A percentile compares a stretch with the other conserved stretches of the same genome.
Evolutionary conservation across 192 early-diverging fungal species (phyloP).

Genomic region (Rhizoclosmatium globosum): DNA sequence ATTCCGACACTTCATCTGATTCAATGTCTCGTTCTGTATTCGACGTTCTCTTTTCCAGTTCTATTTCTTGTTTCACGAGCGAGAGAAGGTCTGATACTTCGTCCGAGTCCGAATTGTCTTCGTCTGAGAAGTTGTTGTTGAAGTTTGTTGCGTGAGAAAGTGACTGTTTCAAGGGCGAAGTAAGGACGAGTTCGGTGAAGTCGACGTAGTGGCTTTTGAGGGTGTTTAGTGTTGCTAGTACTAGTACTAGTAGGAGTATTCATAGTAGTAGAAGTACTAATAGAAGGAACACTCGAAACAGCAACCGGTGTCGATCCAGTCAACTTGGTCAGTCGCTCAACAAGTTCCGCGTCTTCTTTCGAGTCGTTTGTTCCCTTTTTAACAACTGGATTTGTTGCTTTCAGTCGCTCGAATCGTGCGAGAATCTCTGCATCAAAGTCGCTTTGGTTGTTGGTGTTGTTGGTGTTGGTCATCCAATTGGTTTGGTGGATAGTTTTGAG

Average conservation of each 20-base stretch:
- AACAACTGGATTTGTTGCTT: not conserved
- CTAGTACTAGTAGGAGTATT: not conserved
- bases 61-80: conserved; percentile 35
- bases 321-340: not conserved
- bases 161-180: conserved; percentile 35
- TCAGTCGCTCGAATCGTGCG: conserved; percentile 2
- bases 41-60: conserved; percentile 33
- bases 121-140: not conserved
- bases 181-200: conserved; percentile 49
- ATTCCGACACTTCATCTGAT: not conserved
- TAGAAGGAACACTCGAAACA: not conserved
- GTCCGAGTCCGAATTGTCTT: conserved; percentile 1
- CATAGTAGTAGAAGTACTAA: not conserved
- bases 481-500: no score
- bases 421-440: conserved; percentile 2
- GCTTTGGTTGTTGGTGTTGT: not conserved
- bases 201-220: conserved; percentile 35
- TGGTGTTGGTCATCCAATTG: not conserved
- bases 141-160: not conserved
- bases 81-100: conserved; percentile 34
- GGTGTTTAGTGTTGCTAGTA: not conserved
- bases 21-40: not conserved
- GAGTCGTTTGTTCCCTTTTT: not conserved
- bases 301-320: not conserved
- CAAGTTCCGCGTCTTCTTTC: not conserved